A percentile compares a stretch with the other conserved stretches of the same genome.
Evolutionary conservation across 768 basidiomycete species (phyloP).

Genomic region (Termitomyces titanicus): DNA sequence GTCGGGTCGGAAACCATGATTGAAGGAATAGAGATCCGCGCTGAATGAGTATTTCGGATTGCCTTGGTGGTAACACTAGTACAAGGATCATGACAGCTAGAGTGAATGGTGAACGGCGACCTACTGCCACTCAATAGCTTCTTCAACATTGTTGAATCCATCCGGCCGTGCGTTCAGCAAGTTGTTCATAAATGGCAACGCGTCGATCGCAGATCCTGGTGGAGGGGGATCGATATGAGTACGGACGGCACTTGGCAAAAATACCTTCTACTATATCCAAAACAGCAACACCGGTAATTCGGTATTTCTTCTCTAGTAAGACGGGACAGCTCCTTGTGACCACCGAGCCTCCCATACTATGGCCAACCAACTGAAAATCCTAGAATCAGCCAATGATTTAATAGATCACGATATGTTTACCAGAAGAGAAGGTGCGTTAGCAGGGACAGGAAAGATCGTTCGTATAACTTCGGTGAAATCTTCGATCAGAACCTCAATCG

Average conservation of each 20-base stretch:
- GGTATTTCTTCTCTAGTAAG: conserved; percentile 66
- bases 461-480: conserved; percentile 74
- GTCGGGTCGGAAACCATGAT: conserved; percentile 53
- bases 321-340: conserved; percentile 65
- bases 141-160: conserved; percentile 79
- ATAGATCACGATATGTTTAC: conserved; percentile 37
- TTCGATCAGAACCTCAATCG: conserved; percentile 63
- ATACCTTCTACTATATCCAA: conserved; percentile 88
- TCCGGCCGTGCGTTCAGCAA: conserved; percentile 84
- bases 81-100: background rate
- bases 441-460: conserved; percentile 64
- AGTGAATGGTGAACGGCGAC: conserved; percentile 29
- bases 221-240: background rate
- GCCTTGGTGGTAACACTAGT: conserved; percentile 74
- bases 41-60: conserved; percentile 78
- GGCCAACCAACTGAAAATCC: conserved; percentile 70
- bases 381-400: background rate
- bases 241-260: background rate
- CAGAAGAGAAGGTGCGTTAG: conserved; percentile 65
- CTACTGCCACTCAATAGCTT: conserved; percentile 95
- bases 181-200: conserved; percentile 87
- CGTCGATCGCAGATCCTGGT: conserved; percentile 87
- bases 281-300: conserved; percentile 73
- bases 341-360: conserved; percentile 96
- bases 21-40: conserved; percentile 84